These are phyloP conservation scores for Cordyceps militaris DNA, from an alignment of 2,329 filamentous ascomycete genomes.

Conservation along the genomic window DNA sequence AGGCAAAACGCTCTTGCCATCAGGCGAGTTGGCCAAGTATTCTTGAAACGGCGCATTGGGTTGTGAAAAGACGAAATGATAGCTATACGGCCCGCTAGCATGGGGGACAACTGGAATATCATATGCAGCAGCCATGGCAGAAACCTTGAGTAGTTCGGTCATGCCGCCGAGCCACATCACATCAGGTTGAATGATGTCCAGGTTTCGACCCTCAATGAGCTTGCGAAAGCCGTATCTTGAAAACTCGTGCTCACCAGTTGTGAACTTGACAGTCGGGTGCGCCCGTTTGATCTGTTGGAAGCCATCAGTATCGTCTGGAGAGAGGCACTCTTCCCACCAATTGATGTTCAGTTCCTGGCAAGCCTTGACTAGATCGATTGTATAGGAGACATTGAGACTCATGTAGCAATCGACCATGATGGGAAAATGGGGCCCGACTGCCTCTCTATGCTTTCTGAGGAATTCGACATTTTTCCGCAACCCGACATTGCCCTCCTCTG, in stretches of 20 bases:
- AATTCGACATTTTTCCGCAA: constrained; percentile 87
- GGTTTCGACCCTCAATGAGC: constrained; percentile 81
- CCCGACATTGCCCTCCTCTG: constrained; percentile 76
- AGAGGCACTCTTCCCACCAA: constrained; percentile 95
- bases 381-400: constrained; percentile 88
- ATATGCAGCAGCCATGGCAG: constrained; percentile 84
- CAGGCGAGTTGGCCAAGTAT: constrained; percentile 87
- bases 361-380: constrained; percentile 80
- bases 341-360: constrained; percentile 81
- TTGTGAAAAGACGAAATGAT: constrained; percentile 93
- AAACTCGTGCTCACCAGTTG: constrained; percentile 93
- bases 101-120: constrained; percentile 95
- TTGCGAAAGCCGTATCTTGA: constrained; percentile 92
- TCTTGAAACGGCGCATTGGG: constrained; percentile 93
- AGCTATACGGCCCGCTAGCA: constrained; percentile 87
- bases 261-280: constrained; percentile 87
- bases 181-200: constrained; percentile 92
- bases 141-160: constrained; percentile 85
- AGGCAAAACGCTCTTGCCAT: constrained; percentile 81
- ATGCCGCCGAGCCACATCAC: constrained; percentile 96
- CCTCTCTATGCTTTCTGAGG: constrained; percentile 74
- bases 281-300: constrained; percentile 86
- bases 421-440: constrained; percentile 82
- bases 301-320: constrained; percentile 86
- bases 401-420: constrained; percentile 97